A percentile compares a stretch with the other conserved stretches of the same genome.
Evolutionary conservation across 1,139 yeast genomes (phyloP).

Genomic region (Debaryomyces sp.): DNA sequence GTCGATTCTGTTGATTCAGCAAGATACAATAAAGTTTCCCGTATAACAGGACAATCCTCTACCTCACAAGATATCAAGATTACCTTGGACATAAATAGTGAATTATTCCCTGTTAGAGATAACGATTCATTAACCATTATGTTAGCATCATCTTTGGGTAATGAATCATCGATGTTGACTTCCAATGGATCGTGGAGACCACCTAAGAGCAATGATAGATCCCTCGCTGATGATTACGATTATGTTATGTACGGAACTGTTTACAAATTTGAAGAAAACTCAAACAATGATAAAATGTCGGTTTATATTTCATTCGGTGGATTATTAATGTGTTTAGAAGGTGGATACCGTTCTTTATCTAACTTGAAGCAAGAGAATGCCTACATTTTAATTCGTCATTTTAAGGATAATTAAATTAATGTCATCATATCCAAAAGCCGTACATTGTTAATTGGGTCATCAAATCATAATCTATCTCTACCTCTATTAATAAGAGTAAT

Average conservation of each 20-base stretch:
- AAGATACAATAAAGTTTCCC: constrained; percentile 88
- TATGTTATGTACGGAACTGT: constrained; percentile 99
- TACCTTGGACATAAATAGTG: constrained; percentile 90
- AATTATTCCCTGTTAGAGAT: constrained; percentile 81
- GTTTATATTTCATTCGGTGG: constrained; percentile 98
- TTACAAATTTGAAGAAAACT: constrained; percentile 91
- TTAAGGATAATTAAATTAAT: constrained; percentile 39
- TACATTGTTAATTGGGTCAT: not conserved
- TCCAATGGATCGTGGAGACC: constrained; percentile 89
- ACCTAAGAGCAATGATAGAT: constrained; percentile 78
- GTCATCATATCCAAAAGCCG: not conserved
- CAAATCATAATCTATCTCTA: not conserved
- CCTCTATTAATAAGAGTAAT: constrained; percentile 4
- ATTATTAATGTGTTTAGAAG: constrained; percentile 88
- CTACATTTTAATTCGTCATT: constrained; percentile 83
- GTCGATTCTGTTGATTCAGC: constrained; percentile 86
- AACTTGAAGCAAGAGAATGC: constrained; percentile 92
- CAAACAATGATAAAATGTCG: constrained; percentile 71
- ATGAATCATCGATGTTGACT: constrained; percentile 54
- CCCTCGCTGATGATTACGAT: constrained; percentile 95
- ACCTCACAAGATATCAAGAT: constrained; percentile 81
- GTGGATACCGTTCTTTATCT: constrained; percentile 87
- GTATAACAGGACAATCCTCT: constrained; percentile 87
- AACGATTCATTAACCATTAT: constrained; percentile 88
- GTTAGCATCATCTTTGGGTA: constrained; percentile 76